Conservation (phyloP, 305 asterid genomes). For the Rubia peregrina region DNA sequence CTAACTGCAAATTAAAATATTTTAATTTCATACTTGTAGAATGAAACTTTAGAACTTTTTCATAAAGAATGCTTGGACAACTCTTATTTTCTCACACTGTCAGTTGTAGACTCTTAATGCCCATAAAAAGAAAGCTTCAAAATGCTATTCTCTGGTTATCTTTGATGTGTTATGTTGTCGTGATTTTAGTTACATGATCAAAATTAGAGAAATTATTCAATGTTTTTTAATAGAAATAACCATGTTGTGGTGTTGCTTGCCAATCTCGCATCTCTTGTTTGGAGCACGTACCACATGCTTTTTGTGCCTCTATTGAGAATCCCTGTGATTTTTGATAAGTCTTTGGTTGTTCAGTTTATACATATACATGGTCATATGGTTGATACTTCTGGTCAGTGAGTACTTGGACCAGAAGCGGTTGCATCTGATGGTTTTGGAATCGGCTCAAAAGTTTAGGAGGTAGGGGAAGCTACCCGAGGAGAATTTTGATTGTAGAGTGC, state of each 20-base stretch:
- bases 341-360: slow-evolving; percentile 59
- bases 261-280: slow-evolving; percentile 74
- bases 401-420: slow-evolving; percentile 75
- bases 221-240: no score
- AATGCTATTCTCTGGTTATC: no score
- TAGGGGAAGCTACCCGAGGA: slow-evolving; percentile 64
- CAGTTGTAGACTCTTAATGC: no score
- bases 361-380: slow-evolving; percentile 40
- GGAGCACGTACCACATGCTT: slow-evolving; percentile 93
- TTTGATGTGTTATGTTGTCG: no score
- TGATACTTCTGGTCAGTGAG: slow-evolving; percentile 69
- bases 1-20: no score
- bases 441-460: slow-evolving; percentile 61
- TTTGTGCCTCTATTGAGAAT: slow-evolving; percentile 84
- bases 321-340: slow-evolving; percentile 64
- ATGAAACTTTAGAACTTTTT: no score
- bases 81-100: no score
- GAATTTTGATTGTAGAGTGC: slow-evolving; percentile 62
- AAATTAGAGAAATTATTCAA: no score
- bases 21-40: no score
- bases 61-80: no score
- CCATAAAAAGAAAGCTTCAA: no score
- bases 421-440: slow-evolving; percentile 67
- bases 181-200: no score
- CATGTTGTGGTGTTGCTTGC: slow-evolving; percentile 68